Conservation (phyloP, 75 land plant species). For the Ceratopteris richardii region DNA sequence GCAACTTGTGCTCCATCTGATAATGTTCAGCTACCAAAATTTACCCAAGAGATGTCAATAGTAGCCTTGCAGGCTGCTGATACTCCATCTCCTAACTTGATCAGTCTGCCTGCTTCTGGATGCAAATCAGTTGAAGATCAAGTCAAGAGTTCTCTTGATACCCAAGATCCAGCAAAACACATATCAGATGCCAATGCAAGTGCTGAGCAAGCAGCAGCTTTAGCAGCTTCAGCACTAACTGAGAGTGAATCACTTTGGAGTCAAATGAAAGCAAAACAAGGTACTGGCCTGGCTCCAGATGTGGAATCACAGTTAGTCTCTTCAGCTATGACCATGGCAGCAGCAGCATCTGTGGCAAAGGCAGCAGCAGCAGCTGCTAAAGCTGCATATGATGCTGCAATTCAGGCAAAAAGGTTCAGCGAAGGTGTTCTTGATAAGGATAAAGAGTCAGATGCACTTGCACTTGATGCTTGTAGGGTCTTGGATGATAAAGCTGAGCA, state of each 20-base stretch:
- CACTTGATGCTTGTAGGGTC: background rate
- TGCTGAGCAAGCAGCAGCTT: slow-evolving; percentile 61
- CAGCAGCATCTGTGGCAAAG: slow-evolving; percentile 83
- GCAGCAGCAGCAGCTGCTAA: slow-evolving; percentile 85
- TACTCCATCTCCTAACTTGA: slow-evolving; percentile 3
- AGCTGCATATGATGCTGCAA: slow-evolving; percentile 68
- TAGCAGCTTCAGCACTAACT: slow-evolving; percentile 47
- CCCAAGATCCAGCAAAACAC: slow-evolving; percentile 13
- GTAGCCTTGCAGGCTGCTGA: slow-evolving; percentile 6
- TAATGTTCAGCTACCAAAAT: background rate
- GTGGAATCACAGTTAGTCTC: slow-evolving; percentile 51
- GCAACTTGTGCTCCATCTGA: background rate
- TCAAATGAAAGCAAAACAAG: slow-evolving; percentile 34
- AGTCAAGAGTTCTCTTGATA: background rate
- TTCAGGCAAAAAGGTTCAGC: slow-evolving; percentile 62
- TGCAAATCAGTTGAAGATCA: slow-evolving; percentile 9
- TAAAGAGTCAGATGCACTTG: background rate
- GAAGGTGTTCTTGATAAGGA: slow-evolving; percentile 36
- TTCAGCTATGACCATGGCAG: slow-evolving; percentile 62
- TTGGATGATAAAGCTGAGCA: background rate
- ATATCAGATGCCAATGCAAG: slow-evolving; percentile 41
- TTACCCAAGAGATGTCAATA: slow-evolving; percentile 3
- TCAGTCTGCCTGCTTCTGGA: slow-evolving; percentile 2
- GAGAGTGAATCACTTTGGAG: slow-evolving; percentile 63
- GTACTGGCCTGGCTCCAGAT: slow-evolving; percentile 38